phyloP scores from a whole-genome alignment of 176 grass and related monocot species.

The Musa acuminata region DNA sequence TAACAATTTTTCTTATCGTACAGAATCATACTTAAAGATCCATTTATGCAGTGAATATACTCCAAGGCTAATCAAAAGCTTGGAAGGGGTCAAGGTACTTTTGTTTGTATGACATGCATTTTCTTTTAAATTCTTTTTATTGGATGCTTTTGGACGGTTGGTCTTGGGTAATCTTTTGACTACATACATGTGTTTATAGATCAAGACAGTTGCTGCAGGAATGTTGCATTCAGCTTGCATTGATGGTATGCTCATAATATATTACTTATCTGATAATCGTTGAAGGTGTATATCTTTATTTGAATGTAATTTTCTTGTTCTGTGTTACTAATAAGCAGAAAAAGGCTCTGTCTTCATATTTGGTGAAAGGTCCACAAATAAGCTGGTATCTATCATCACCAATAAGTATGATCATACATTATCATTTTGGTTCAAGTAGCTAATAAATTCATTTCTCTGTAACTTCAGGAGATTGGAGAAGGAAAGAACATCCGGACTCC shows the following conservation, averaged over 20 bases:
- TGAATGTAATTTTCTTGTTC: conserved; percentile 20
- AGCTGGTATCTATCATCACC: conserved; percentile 43
- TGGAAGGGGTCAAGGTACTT: conserved; percentile 73
- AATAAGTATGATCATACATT: conserved; percentile 28
- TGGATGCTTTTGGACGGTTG: not conserved
- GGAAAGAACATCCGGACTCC: conserved; percentile 52
- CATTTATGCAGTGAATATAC: conserved; percentile 86
- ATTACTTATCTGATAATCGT: conserved; percentile 10
- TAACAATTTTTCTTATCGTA: conserved; percentile 16
- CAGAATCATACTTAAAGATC: conserved; percentile 30
- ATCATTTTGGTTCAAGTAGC: not conserved
- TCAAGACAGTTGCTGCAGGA: conserved; percentile 81
- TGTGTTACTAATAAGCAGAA: conserved; percentile 43
- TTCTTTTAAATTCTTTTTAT: not conserved
- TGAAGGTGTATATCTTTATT: not conserved
- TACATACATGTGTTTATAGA: conserved; percentile 15
- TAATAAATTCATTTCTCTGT: not conserved
- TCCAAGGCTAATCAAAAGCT: conserved; percentile 79
- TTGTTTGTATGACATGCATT: conserved; percentile 10
- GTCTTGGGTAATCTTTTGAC: not conserved
- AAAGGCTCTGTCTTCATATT: conserved; percentile 72
- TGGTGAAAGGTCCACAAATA: conserved; percentile 57
- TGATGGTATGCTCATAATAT: conserved; percentile 50
- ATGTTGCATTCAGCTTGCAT: conserved; percentile 92
- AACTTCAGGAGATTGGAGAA: conserved; percentile 38